phyloP scores from a whole-genome alignment of 2,329 filamentous ascomycete species.

The Onygenales sp. region DNA sequence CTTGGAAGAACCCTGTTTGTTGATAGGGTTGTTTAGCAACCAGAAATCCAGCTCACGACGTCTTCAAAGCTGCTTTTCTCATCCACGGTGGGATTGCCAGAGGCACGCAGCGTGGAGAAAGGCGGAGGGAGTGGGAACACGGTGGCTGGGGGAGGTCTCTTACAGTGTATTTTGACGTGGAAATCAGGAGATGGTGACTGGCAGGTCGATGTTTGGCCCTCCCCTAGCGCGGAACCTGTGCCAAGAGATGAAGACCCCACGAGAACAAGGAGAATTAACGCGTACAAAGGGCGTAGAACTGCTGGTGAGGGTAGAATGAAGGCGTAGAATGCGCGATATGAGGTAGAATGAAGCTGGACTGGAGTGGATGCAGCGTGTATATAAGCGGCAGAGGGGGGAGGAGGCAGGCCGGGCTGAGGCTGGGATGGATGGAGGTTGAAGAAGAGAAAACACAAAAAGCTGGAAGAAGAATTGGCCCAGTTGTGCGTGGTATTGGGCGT shows the following conservation, averaged over 20 bases:
- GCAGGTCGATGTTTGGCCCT: slow-evolving; percentile 34
- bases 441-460: not conserved
- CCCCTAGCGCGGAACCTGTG: slow-evolving; percentile 30
- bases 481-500: not conserved
- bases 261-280: slow-evolving; percentile 16
- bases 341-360: not conserved
- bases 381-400: not conserved
- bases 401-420: not conserved
- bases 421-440: not conserved
- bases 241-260: slow-evolving; percentile 26
- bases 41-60: not conserved
- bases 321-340: not conserved
- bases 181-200: slow-evolving; percentile 19
- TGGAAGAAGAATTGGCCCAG: not conserved
- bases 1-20: not conserved
- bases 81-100: no score
- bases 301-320: not conserved
- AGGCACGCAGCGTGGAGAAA: not conserved
- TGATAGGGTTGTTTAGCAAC: not conserved
- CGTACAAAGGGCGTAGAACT: not conserved
- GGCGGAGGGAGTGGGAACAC: not conserved
- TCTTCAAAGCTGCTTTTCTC: no score
- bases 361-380: not conserved
- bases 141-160: not conserved
- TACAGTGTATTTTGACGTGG: slow-evolving; percentile 8